A percentile compares a stretch with the other conserved stretches of the same genome.
Conservation (phyloP, 176 grass and related monocot species). For the Oryza officinalis region DNA sequence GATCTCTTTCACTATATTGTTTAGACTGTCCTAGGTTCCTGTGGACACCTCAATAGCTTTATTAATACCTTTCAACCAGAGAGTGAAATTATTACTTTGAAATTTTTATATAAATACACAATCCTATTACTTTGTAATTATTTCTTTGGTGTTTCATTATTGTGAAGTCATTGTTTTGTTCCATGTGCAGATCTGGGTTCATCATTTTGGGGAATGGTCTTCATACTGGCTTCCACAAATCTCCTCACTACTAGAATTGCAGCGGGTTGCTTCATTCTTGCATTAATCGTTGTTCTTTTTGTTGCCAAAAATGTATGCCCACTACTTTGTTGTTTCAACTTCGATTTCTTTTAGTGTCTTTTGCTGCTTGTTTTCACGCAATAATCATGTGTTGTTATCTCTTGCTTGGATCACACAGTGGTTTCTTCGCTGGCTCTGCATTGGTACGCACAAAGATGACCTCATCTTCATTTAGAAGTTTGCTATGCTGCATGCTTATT, state of each 20-base stretch:
- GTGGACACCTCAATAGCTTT: neutral
- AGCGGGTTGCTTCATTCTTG: conserved; percentile 90
- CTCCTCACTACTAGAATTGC: conserved; percentile 85
- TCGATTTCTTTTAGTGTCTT: conserved; percentile 20
- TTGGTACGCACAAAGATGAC: conserved; percentile 64
- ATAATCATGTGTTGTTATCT: conserved; percentile 22
- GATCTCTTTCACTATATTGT: neutral
- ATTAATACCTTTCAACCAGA: conserved; percentile 10
- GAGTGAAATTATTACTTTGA: neutral
- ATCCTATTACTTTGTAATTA: too few relatives aligned
- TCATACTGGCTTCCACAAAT: conserved; percentile 95
- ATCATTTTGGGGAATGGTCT: conserved; percentile 99
- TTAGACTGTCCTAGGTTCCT: neutral
- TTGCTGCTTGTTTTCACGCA: neutral
- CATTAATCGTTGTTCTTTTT: conserved; percentile 83
- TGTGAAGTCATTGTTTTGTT: conserved; percentile 29
- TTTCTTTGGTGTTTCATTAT: neutral
- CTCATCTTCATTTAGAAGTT: conserved; percentile 21
- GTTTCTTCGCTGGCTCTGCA: conserved; percentile 92
- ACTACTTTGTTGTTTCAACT: neutral
- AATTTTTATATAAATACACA: neutral
- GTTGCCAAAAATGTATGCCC: conserved; percentile 85
- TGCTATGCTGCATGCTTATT: conserved; percentile 23
- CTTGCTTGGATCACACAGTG: conserved; percentile 68
- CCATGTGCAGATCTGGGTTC: conserved; percentile 82